Evolutionary conservation across 331 rosid species (phyloP), one percentile per base, ranked within the genome.

Genomic region (Pyracantha coccinea): DNA sequence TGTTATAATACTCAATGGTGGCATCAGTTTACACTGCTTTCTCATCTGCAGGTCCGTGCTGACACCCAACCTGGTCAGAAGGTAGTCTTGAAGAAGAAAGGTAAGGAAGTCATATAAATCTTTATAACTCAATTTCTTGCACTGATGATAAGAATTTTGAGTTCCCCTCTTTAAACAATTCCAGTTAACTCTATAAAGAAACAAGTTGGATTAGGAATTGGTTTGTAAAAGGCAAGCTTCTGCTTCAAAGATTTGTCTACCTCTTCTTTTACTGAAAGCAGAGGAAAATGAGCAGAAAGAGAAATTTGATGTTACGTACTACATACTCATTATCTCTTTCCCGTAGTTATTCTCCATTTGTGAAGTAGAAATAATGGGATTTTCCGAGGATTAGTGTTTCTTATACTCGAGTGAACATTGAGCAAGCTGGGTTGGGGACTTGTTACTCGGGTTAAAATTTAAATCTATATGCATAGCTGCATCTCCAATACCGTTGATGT

Each of bases 41-140:
- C 50, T 77, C 61, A 68, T 80, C 82, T 72, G 75, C 79, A 91
- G 98, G 97, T 93, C 52, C 96, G 90, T n/a, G 80, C 91, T 63
- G 97, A 92, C 66, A 91, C 97, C 68, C 97, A 89, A 81, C 92
- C 92, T 12, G 92, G 97, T 76, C 98, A 91, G 83, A 91, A 91
- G 88, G 98, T 89, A 73, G 96, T 93, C 77, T 83, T 93, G 71
- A 93, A 91, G 86, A 88, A 93, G 93, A 91, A 93, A 91, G 98
- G 98, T 93, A 45, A 75, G 82, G 53, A 76, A 57, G 75, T 73
- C 58, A 63, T 72, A 77, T 47, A 25, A 9, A 35, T 35, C 12
- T 35, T 35, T 35, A 8, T 35, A 8, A 9, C 4, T 35, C 44
- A 35, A 9, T 35, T 35, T 35, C 44, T 35, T 35, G 44, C 13